Evolutionary conservation across 1,284 basidiomycete genomes (phyloP).

Genomic region (Sphagnurus paluster): DNA sequence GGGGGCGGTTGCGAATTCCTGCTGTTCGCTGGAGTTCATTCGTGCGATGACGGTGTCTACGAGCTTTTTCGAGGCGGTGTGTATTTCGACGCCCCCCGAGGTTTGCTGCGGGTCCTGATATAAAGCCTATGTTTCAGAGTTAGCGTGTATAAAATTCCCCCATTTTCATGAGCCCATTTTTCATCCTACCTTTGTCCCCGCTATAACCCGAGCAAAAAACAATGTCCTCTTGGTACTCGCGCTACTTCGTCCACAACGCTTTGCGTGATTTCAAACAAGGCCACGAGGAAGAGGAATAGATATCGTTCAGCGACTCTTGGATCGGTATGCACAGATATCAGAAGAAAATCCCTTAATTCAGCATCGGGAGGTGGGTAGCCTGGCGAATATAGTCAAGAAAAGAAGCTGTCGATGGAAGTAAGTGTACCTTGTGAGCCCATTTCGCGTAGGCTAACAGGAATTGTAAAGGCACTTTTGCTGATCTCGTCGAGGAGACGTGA

Average conservation of each 20-base stretch:
- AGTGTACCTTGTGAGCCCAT: constrained; percentile 7
- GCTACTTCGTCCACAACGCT: no score
- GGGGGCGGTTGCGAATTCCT: background rate
- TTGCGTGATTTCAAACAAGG: background rate
- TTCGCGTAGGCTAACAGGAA: constrained; percentile 23
- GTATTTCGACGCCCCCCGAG: background rate
- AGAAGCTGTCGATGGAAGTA: background rate
- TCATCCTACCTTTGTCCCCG: no score
- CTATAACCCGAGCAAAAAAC: no score
- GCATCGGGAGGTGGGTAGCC: constrained; percentile 13
- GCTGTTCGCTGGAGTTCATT: background rate
- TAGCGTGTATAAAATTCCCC: no score
- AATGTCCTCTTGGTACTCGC: no score
- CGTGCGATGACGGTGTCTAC: background rate
- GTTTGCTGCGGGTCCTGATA: no score
- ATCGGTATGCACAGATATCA: background rate
- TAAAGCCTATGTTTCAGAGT: no score
- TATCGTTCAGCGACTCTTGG: no score
- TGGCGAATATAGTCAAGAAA: constrained; percentile 4
- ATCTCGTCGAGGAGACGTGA: constrained; percentile 29
- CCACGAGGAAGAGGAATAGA: background rate
- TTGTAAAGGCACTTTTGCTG: constrained; percentile 22
- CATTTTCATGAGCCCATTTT: no score
- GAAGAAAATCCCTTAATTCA: background rate
- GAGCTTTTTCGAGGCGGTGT: background rate